Evolutionary conservation across 2,329 filamentous ascomycete genomes (phyloP), one percentile per base, ranked within the genome.

Genomic region (Claviceps fusiformis): DNA sequence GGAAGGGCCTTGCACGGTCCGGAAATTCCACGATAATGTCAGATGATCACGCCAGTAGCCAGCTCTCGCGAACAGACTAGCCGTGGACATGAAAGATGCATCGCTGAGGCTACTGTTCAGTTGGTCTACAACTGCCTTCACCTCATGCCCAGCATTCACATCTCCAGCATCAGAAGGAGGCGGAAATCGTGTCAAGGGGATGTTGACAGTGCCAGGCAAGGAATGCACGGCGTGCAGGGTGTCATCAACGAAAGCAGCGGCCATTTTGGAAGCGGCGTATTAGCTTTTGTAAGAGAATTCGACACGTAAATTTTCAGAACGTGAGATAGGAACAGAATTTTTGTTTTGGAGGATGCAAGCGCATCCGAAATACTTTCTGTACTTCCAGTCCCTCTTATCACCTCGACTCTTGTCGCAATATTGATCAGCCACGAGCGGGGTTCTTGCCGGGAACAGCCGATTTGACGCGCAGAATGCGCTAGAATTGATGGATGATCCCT

Each of bases 41-140:
- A 83, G 68, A 47, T 81, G 77, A 60, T 83, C 80, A 9, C 80
- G 73, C 80, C 79, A 83, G 65, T 74, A 81, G 55, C 76, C 74
- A 24, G 75, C 67, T 1, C 68, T 59, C 3, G 70, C 61, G 49
- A 81, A 75, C 4, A 79, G 65, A 1, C 60, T 54, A 0, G 70
- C 61, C 0, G 75, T 46, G 1, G 62, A 61, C 2, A 59, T 43
- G 46, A 69, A 62, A 53, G 78, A 67, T 3, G 68, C 62, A 11
- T 59, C 62, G 5, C 60, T 55, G 0, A 81, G 57, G 0, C 65
- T 63, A 8, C 65, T 56, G 60, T 78, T 79, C 60, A 80, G 62
- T 1, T 59, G 56, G 0, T 64, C 54, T 13, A 78, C 60, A 5
- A 75, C 56, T 1, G 65, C 61, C 0, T 66, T 54, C 5, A 75